A percentile compares a stretch with the other conserved stretches of the same genome.
phyloP scores from a whole-genome alignment of 2,329 filamentous ascomycete species.

The Meredithiella fracta region DNA sequence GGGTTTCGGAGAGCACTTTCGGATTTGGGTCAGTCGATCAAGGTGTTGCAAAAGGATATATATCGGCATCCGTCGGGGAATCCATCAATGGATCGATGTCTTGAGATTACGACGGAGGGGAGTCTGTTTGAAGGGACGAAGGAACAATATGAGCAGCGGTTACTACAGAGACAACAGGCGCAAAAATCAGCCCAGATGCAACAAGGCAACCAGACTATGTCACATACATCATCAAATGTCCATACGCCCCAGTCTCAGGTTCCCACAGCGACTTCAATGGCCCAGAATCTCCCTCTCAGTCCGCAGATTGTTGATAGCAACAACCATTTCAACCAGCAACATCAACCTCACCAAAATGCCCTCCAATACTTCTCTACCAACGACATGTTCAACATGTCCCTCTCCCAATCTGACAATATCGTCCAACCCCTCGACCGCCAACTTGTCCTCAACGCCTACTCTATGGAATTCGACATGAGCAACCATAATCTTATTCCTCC shows the following conservation, averaged over 20 bases:
- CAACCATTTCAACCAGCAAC: constrained; percentile 13
- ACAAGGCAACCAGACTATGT: constrained; percentile 15
- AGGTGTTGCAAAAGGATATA: constrained; percentile 1
- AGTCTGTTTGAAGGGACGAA: neutral
- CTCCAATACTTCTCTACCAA: constrained; percentile 27
- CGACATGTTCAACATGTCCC: constrained; percentile 37
- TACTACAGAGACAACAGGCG: too few relatives aligned
- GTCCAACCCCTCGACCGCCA: constrained; percentile 59
- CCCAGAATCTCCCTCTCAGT: constrained; percentile 1
- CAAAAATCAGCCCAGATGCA: constrained; percentile 22
- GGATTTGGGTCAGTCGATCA: neutral
- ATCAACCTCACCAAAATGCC: constrained; percentile 23
- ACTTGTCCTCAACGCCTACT: constrained; percentile 60
- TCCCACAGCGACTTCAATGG: neutral
- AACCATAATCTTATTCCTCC: constrained; percentile 24
- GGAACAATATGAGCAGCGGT: too few relatives aligned
- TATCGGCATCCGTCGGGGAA: neutral
- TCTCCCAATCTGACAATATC: constrained; percentile 34
- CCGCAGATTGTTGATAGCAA: neutral
- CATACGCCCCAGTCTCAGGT: neutral
- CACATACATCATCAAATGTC: neutral
- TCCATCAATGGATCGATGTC: neutral
- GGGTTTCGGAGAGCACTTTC: neutral
- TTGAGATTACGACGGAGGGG: constrained; percentile 10
- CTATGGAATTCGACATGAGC: constrained; percentile 29